phyloP scores from a whole-genome alignment of 106 monocot genomes.

The Cymbidium sinense region DNA sequence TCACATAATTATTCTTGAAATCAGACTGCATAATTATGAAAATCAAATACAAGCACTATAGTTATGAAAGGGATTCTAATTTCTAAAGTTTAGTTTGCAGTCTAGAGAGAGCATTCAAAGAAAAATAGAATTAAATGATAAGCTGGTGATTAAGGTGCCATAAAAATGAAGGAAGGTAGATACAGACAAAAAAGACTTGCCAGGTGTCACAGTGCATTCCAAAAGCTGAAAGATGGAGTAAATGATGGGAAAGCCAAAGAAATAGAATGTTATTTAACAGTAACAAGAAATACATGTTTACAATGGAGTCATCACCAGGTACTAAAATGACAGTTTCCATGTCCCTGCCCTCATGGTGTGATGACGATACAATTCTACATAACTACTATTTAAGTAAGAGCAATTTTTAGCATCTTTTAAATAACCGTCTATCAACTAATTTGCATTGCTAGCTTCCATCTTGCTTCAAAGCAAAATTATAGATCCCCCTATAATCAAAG shows the following conservation, averaged over 20 bases:
- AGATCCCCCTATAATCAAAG: background rate
- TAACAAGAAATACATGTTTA: background rate
- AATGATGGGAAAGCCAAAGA: background rate
- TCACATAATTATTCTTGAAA: background rate
- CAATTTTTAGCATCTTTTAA: background rate
- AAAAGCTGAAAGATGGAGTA: background rate
- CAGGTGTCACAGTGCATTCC: background rate
- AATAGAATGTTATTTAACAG: background rate
- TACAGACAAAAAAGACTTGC: background rate
- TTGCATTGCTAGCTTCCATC: background rate
- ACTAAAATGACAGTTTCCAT: background rate
- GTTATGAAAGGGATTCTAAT: background rate
- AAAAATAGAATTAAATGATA: background rate
- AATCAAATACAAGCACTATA: background rate
- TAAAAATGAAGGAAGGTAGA: no score
- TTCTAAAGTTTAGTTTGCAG: background rate
- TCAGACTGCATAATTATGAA: background rate
- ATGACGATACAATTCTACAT: background rate
- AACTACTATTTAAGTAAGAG: background rate
- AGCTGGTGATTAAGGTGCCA: background rate
- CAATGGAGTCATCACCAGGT: background rate
- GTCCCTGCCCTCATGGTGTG: background rate
- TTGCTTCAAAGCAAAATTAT: background rate
- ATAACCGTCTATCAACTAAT: background rate
- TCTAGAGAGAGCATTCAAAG: background rate